Evolutionary conservation across 164 flowering plant genomes (phyloP), one percentile per base, ranked within the genome.

Genomic region (Paratinospora sagittata): DNA sequence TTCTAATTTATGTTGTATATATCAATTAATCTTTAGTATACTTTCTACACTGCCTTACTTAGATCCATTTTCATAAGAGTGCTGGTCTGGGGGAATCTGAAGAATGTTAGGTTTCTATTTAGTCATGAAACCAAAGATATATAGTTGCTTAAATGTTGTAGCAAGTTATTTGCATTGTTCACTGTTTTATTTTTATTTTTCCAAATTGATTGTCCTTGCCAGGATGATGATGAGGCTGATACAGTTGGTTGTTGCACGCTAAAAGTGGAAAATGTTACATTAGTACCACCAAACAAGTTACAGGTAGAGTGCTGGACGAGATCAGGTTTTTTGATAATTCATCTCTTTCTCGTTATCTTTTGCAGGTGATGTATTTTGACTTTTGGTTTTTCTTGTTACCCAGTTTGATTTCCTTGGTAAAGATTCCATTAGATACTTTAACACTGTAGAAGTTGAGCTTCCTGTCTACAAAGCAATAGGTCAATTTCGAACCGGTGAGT

Each of bases 191-290:
- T 47, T 47, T 11, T 47, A 0, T 47, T 47, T 47, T 47, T 47
- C 19, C 27, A 60, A 23, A 39, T 71, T 74, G 58, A 12, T 80
- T 76, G 16, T 21, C 30, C 26, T 73, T 57, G 81, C 66, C 84
- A 96, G 99, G 99, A 96, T 84, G 98, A 96, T 79, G 99, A 96
- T 79, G 99, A 96, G 81, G 99, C 99, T 64, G 98, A 96, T 81
- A 96, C 99, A n/a, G 99, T 96, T 77, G 98, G 99, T 87, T 96
- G 99, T 81, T 96, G 99, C 78, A 96, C 99, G 19, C 79, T 96
- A 67, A 96, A 96, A 84, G 90, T 93, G 30, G 99, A 89, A 80
- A 90, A 96, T 88, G 98, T 93, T 3, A 80, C 78, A 73, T 82
- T 88, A 73, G 67, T 81, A 13, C 86, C 93, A 65, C 90, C 95